Conservation (phyloP, 1,284 basidiomycete genomes). For the Moesziomyces parantarcticus region DNA sequence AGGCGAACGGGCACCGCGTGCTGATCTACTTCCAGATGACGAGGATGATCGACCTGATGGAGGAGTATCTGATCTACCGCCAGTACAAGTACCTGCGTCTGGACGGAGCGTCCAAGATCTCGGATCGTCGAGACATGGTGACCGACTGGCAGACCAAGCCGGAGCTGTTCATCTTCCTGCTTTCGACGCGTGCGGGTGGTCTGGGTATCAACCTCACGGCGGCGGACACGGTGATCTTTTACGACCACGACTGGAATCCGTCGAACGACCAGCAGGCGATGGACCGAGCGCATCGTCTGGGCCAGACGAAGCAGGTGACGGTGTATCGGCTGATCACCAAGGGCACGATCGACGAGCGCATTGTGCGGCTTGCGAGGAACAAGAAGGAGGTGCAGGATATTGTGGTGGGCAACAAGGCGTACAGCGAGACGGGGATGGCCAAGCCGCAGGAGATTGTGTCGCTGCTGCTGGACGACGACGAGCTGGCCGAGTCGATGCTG, state of each 20-base stretch:
- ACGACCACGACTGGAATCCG: slow-evolving; percentile 99
- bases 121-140: slow-evolving; percentile 98
- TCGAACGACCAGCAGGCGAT: slow-evolving; percentile 97
- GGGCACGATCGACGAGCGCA: slow-evolving; percentile 98
- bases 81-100: slow-evolving; percentile 97
- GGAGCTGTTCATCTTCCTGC: slow-evolving; percentile 71
- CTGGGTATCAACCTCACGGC: slow-evolving; percentile 98
- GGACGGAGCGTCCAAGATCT: slow-evolving; percentile 93
- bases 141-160: slow-evolving; percentile 98
- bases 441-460: slow-evolving; percentile 98
- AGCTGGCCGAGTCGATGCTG: slow-evolving; percentile 68
- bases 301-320: slow-evolving; percentile 98
- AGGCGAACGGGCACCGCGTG: slow-evolving; percentile 91
- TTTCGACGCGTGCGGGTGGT: slow-evolving; percentile 96
- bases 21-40: slow-evolving; percentile 99
- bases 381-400: slow-evolving; percentile 81
- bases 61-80: slow-evolving; percentile 96
- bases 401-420: slow-evolving; percentile 95
- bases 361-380: slow-evolving; percentile 74
- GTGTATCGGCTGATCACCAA: slow-evolving; percentile 96
- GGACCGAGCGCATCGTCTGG: slow-evolving; percentile 98
- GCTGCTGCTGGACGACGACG: slow-evolving; percentile 92
- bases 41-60: slow-evolving; percentile 99
- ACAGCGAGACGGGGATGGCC: slow-evolving; percentile 73
- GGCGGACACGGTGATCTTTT: slow-evolving; percentile 92